phyloP scores from a whole-genome alignment of 306 rosid species.

The Dalbergia cultrata region DNA sequence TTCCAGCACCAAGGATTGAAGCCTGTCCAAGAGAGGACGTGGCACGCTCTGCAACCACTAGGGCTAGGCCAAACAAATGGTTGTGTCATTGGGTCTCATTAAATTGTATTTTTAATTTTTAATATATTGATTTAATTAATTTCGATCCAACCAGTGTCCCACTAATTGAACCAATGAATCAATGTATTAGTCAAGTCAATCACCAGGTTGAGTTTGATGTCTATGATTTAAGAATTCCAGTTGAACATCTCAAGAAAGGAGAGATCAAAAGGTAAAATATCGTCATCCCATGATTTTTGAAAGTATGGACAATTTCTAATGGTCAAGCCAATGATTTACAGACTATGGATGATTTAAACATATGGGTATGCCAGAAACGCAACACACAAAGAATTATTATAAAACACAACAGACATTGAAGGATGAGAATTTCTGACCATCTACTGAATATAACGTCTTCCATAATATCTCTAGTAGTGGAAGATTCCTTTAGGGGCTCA shows the following conservation, averaged over 20 bases:
- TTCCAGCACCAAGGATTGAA: too few species aligned
- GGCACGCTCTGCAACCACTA: too few species aligned
- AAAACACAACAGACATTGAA: constrained; percentile 23
- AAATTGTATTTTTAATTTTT: too few species aligned
- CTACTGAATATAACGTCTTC: constrained; percentile 78
- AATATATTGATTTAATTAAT: too few species aligned
- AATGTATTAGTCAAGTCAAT: too few species aligned
- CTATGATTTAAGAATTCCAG: neutral
- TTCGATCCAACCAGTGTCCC: too few species aligned
- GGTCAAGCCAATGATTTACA: constrained; percentile 6
- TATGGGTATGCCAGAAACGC: constrained; percentile 22
- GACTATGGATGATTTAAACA: neutral
- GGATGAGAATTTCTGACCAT: constrained; percentile 61
- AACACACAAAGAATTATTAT: neutral
- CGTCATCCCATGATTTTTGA: neutral
- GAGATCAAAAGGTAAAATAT: neutral
- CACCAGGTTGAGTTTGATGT: too few species aligned
- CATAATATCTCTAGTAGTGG: constrained; percentile 64
- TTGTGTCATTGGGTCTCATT: too few species aligned
- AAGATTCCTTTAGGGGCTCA: constrained; percentile 78
- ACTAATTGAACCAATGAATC: too few species aligned
- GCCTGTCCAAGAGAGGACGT: too few species aligned
- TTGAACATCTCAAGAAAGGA: neutral
- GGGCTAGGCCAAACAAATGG: too few species aligned
- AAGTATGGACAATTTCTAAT: neutral